Evolutionary conservation across 208 protist species (phyloP), one percentile per base, ranked within the genome.

Genomic region (Herpetomonas tarakana): DNA sequence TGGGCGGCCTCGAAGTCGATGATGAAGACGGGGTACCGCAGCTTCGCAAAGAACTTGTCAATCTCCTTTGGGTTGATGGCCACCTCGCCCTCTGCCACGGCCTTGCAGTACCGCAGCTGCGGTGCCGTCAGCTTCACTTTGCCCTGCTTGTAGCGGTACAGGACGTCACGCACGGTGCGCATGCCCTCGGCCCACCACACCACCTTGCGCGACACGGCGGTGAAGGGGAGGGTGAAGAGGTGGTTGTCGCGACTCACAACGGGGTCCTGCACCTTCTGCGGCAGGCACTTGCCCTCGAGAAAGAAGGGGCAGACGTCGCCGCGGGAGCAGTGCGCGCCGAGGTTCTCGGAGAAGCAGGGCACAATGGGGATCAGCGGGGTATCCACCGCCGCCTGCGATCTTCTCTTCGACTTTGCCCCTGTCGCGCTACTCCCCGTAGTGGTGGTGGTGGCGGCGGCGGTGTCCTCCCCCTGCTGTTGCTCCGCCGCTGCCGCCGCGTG

Each of bases 1-100:
- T 89, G 79, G 12, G 82, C 81, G 18, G 89, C 86, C 73, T 96
- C 89, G 71, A 96, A 96, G 72, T 96, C 89, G 52, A 96, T 86
- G 27, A 93, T 62, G 73, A 96, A 96, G 29, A 79, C 65, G 7
- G 89, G 89, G 64, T 96, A 96, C 1, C 62, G 81, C 21, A 96
- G 72, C 16, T 74, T 74, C 19, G 26, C 65, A 52, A 96, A 93
- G 58, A 91, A 96, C 46, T 51, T 51, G 45, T 89, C 80, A 59
- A 96, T 90, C 59, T 92, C 89, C 16, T 61, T 59, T 21, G 84
- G 78, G 65, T 93, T 86, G 41, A 96, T 47, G 46, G 73, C 80
- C 11, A 95, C 38, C 21, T 81, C 64, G 51, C 86, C 89, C 12
- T 78, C 49, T 11, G 73, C 31, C 29, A 91, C 76, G 12, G 86